Base-by-base conservation (phyloP, 371 early-diverging fungal genomes). In the Vairimorpha necatrix region DNA sequence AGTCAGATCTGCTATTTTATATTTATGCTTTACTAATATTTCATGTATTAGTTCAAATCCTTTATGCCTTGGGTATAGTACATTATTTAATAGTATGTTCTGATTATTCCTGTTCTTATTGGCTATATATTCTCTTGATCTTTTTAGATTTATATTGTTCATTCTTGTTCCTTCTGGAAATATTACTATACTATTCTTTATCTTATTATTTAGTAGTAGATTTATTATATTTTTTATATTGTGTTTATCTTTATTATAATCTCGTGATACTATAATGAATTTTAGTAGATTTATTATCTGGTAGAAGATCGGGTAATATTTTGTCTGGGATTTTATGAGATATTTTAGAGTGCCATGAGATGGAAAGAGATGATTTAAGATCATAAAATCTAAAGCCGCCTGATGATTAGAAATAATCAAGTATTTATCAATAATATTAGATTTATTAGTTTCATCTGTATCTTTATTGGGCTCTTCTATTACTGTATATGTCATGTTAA, bases 31-130 rank as follows among this genome's bases (percentile, higher is more conserved):
- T 68, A 34, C 46, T 22, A 79, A 30, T 7, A 56, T 42, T 18
- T 74, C 60, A 18, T 28, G 16, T 33, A 77, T 67, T 36, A 81
- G n/a, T 30, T 76, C 65, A 79, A 92, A 90, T 4, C 93, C 93
- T 72, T 90, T 91, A 22, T 88, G 89, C 53, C 93, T 83, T 26
- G 93, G 93, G 77, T 88, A 83, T 61, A 92, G 77, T 0, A 92
- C 88, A 79, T 92, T 85, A 26, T 87, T 83, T 76, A 90, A 82
- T 11, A 42, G 11, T n/a, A n/a, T n/a, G n/a, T n/a, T n/a, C 7
- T 7, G 42, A 3, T 88, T 74, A 11, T 87, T 87, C 48, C 89
- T 83, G 9, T 87, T 87, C 18, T 87, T 86, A 54, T 86, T 79
- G 48, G 80, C 75, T 20, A 88, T 85, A 82, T 89, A 92, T 50